Evolutionary conservation across 169 alveolate genomes (phyloP).

Genomic region (Eimeria falciformis): DNA sequence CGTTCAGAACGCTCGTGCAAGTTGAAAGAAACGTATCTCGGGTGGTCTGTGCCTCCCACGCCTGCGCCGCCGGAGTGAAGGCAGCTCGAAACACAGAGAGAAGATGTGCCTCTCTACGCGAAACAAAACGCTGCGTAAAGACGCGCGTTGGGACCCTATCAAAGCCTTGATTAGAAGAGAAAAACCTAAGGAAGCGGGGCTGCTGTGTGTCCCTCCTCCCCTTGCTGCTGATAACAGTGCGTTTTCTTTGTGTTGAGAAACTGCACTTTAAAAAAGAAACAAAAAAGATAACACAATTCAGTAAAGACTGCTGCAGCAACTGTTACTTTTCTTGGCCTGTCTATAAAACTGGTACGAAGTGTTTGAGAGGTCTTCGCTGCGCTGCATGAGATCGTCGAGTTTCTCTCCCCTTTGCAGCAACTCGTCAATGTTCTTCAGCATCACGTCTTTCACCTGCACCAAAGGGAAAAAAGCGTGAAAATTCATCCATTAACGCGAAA

Average conservation of each 20-base stretch:
- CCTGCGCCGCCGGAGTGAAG: too few species aligned
- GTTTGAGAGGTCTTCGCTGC: conserved; percentile 89
- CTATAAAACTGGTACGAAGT: conserved; percentile 89
- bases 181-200: too few species aligned
- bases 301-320: conserved; percentile 91
- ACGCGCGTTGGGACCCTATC: too few species aligned
- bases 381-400: conserved; percentile 94
- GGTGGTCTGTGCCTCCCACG: too few species aligned
- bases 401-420: conserved; percentile 95
- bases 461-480: background rate
- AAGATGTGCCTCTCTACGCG: too few species aligned
- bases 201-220: too few species aligned
- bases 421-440: conserved; percentile 88
- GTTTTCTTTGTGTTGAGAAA: background rate
- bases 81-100: too few species aligned
- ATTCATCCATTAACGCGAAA: background rate
- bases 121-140: too few species aligned
- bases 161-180: too few species aligned
- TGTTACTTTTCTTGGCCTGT: conserved; percentile 93
- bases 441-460: conserved; percentile 82
- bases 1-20: too few species aligned
- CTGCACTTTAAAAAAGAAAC: background rate
- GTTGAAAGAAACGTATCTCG: too few species aligned
- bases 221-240: too few species aligned
- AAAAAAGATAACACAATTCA: background rate